Conservation (phyloP, 441 rosid species). For the Metrosideros polymorpha region DNA sequence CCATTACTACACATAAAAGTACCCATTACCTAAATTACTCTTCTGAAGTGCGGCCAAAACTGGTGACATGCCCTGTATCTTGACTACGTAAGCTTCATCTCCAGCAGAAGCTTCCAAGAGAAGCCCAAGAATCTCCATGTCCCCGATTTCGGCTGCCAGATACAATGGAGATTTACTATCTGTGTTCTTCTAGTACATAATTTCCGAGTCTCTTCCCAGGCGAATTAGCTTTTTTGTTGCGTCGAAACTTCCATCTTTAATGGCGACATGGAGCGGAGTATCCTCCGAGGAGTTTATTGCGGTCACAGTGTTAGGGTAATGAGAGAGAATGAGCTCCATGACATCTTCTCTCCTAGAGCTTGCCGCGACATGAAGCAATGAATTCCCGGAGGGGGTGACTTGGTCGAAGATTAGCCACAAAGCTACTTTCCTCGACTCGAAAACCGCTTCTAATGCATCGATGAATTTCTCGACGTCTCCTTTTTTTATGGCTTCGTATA, state of each 20-base stretch:
- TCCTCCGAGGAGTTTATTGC: neutral
- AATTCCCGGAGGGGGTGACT: neutral
- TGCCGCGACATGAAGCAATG: neutral
- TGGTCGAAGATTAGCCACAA: neutral
- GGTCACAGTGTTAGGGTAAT: neutral
- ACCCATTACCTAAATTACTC: rapidly evolving
- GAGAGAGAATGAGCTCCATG: neutral
- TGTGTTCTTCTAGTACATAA: neutral
- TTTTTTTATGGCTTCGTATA: neutral
- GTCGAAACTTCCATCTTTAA: neutral
- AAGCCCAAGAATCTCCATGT: neutral
- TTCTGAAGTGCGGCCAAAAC: neutral
- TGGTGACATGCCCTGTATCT: neutral
- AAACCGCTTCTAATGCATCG: neutral
- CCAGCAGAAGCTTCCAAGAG: neutral
- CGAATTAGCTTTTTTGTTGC: neutral
- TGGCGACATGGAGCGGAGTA: neutral
- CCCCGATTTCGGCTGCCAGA: neutral
- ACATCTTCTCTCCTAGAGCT: neutral
- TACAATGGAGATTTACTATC: neutral
- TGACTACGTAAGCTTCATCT: neutral
- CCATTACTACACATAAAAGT: no score
- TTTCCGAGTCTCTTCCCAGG: neutral
- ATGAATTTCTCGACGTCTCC: neutral
- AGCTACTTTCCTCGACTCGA: neutral